Percentiles rank a stretch among this genome's conserved stretches.
Evolutionary conservation across 176 grass and related monocot species (phyloP).

Genomic region (Oryza meyeriana): DNA sequence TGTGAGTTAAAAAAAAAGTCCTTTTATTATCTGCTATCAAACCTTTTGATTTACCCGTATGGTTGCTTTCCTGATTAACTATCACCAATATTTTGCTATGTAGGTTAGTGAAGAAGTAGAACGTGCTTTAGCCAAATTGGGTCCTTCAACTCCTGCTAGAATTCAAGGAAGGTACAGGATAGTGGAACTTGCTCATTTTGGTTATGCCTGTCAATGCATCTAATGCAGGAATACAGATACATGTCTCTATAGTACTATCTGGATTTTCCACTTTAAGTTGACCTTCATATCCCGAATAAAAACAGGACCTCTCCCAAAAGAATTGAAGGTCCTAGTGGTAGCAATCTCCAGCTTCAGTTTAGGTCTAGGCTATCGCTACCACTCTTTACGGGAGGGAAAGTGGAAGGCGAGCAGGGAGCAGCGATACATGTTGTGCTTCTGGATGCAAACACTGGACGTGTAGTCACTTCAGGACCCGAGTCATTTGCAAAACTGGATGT

Average conservation of each 20-base stretch:
- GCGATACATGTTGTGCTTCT: constrained; percentile 83
- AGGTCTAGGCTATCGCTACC: constrained; percentile 63
- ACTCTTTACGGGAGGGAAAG: constrained; percentile 90
- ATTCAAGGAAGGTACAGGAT: constrained; percentile 81
- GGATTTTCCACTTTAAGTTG: constrained; percentile 18
- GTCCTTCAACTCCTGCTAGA: constrained; percentile 61
- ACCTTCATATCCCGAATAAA: constrained; percentile 27
- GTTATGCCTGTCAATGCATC: constrained; percentile 12
- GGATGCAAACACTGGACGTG: constrained; percentile 57
- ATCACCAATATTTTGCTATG: constrained; percentile 17
- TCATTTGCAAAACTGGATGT: constrained; percentile 74
- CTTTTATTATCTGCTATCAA: neutral
- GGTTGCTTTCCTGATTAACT: constrained; percentile 21
- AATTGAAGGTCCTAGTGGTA: constrained; percentile 73
- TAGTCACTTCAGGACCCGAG: constrained; percentile 55
- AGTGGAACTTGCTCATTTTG: constrained; percentile 26
- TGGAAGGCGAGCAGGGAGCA: constrained; percentile 84
- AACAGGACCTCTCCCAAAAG: constrained; percentile 70
- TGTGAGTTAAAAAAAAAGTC: constrained; percentile 52
- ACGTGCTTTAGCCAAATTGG: constrained; percentile 85
- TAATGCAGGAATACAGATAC: neutral
- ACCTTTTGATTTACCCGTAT: constrained; percentile 23
- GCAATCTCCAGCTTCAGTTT: constrained; percentile 72
- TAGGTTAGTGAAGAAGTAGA: constrained; percentile 99
- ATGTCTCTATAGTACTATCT: constrained; percentile 21